Evolutionary conservation across 225 moss, liverwort and hornwort species (phyloP).

Genomic region (Lunularia cruciata): DNA sequence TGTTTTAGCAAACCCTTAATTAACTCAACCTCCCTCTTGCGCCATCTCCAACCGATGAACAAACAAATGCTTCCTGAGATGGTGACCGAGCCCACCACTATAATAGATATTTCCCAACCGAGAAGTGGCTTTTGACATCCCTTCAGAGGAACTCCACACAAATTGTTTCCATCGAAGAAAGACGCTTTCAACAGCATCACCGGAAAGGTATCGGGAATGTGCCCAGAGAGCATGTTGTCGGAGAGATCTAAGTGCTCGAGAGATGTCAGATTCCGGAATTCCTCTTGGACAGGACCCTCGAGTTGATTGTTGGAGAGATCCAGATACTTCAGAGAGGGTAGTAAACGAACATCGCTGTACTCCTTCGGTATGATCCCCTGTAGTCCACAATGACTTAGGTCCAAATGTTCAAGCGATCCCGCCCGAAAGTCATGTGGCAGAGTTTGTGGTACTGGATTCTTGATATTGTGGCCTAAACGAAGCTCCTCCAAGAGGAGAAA

Average conservation of each 20-base stretch:
- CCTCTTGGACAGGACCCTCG: not conserved
- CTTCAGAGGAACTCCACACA: not conserved
- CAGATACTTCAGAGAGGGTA: not conserved
- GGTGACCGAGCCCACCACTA: too few species aligned
- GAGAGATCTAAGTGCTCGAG: not conserved
- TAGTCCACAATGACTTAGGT: not conserved
- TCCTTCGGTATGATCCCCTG: not conserved
- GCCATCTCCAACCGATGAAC: not conserved
- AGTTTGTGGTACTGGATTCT: too few species aligned
- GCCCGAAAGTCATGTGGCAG: not conserved
- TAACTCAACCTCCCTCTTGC: too few species aligned
- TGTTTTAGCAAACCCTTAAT: too few species aligned
- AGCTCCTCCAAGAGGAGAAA: not conserved
- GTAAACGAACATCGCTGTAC: not conserved
- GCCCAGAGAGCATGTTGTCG: not conserved
- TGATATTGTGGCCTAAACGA: not conserved
- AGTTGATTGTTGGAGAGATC: not conserved
- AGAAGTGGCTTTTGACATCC: too few species aligned
- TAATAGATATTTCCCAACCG: too few species aligned
- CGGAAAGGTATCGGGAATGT: too few species aligned
- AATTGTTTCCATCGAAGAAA: not conserved
- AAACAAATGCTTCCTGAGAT: not conserved
- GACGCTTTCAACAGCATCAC: not conserved
- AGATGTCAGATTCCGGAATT: not conserved
- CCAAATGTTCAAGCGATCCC: not conserved